Conservation (phyloP, 257 asterid species). For the Ballota nigra region DNA sequence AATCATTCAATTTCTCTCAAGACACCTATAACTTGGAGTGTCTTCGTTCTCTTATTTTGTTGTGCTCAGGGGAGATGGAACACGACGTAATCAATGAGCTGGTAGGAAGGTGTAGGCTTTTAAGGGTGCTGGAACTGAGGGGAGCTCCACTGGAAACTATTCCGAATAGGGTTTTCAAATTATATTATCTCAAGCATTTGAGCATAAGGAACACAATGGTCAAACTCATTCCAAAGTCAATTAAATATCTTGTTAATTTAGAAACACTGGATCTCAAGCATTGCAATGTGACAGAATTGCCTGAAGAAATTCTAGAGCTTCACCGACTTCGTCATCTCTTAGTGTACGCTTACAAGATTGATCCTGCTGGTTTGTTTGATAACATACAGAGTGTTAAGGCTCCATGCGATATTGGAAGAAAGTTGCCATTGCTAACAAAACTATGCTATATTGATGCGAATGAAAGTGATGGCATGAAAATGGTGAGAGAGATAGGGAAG, state of each 20-base stretch:
- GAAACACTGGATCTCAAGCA: not conserved
- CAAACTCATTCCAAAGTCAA: not conserved
- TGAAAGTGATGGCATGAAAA: not conserved
- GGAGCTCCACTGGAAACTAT: constrained; percentile 4
- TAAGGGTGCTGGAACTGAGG: constrained; percentile 24
- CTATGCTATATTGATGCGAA: not conserved
- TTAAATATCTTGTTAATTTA: not conserved
- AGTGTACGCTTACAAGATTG: not conserved
- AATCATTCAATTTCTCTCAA: not conserved
- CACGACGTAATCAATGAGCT: not conserved
- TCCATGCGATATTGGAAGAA: constrained; percentile 3
- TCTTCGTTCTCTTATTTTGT: not conserved
- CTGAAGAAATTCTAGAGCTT: not conserved
- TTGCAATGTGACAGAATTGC: not conserved
- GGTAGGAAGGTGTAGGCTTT: not conserved
- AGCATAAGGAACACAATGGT: not conserved
- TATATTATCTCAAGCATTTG: not conserved
- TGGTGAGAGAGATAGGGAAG: constrained; percentile 16
- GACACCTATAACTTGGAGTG: not conserved
- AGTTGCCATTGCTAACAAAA: not conserved
- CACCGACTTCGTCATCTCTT: not conserved
- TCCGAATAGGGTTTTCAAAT: not conserved
- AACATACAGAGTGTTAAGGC: not conserved
- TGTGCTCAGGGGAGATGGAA: not conserved
- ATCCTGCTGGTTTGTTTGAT: not conserved